Base-by-base conservation (phyloP, 805 yeast genomes). In the Barnettozyma populi region DNA sequence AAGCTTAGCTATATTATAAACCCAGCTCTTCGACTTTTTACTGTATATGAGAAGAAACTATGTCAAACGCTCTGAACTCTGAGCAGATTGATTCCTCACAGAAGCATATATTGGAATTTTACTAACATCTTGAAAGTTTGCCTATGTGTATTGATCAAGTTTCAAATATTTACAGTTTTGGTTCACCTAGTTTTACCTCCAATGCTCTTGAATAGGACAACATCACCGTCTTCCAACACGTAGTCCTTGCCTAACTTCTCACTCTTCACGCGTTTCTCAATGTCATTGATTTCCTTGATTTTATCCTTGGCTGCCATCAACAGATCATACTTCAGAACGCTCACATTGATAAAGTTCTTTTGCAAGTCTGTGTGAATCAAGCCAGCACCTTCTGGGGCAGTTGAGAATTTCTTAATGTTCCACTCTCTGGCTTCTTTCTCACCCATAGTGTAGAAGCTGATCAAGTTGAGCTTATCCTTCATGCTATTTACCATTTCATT, bases 301-400 rank as follows among this genome's bases (percentile, higher is more conserved):
- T 52, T 43, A 11, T 53, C 53, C 36, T 52, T 46, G 4, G 38
- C 45, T 19, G 46, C 48, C 24, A 66, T 54, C 46, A 84, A 65
- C 57, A 86, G 94, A 5, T 76, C 72, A 62, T 75, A 84, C 58
- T 84, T 84, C 60, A 78, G 74, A 25, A 90, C 86, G 48, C 82
- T 80, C 9, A 94, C 95, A 60, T 79, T 78, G 41, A 90, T 79
- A 63, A 90, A 90, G 0, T 95, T 86, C 58, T 82, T 79, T 68
- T 84, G 82, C 47, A 89, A 68, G 63, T 89, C 97, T 2, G 88
- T 84, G 63, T 90, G 97, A 50, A 90, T 90, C 31, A 84, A 83
- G 20, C 90, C 95, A 1, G 97, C 97, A 2, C 95, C 96, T 52
- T 86, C 86, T 35, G 92, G 90, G 2, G 95, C 96, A 34, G 79